Evolutionary conservation across 805 yeast species (phyloP).

Genomic region (Suhomyces sp.): DNA sequence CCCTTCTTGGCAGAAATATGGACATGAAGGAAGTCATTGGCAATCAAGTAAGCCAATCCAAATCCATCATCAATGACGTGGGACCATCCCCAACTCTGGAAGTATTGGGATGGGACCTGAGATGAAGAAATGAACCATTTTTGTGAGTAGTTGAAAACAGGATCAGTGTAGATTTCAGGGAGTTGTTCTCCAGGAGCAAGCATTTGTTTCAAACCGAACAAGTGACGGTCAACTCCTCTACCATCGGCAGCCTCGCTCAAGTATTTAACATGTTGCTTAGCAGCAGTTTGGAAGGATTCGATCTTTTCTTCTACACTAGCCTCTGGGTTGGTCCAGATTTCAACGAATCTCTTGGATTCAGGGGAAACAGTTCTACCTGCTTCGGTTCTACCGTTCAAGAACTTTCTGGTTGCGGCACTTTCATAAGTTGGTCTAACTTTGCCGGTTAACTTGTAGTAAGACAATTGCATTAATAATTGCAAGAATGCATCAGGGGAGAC

Average conservation of each 20-base stretch:
- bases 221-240: slow-evolving; percentile 89
- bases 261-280: slow-evolving; percentile 70
- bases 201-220: slow-evolving; percentile 82
- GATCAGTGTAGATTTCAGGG: slow-evolving; percentile 73
- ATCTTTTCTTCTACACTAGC: slow-evolving; percentile 57
- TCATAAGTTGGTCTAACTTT: slow-evolving; percentile 88
- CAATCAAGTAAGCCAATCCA: slow-evolving; percentile 92
- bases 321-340: slow-evolving; percentile 63
- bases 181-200: slow-evolving; percentile 54
- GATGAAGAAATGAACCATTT: slow-evolving; percentile 89
- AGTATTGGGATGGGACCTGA: slow-evolving; percentile 75
- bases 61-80: slow-evolving; percentile 93
- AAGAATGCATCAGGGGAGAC: slow-evolving; percentile 91
- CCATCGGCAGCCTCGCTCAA: slow-evolving; percentile 80
- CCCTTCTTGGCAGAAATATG: slow-evolving; percentile 76
- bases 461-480: slow-evolving; percentile 89
- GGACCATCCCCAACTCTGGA: slow-evolving; percentile 94
- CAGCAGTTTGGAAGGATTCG: slow-evolving; percentile 67
- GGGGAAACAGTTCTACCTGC: slow-evolving; percentile 81
- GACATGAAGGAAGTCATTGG: slow-evolving; percentile 79
- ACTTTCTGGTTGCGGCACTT: slow-evolving; percentile 91
- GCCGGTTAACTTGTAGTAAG: slow-evolving; percentile 81
- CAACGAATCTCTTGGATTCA: slow-evolving; percentile 69
- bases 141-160: slow-evolving; percentile 70
- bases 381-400: slow-evolving; percentile 89